Conservation (phyloP, 2,329 filamentous ascomycete species). For the Graphilbum fragrans region DNA sequence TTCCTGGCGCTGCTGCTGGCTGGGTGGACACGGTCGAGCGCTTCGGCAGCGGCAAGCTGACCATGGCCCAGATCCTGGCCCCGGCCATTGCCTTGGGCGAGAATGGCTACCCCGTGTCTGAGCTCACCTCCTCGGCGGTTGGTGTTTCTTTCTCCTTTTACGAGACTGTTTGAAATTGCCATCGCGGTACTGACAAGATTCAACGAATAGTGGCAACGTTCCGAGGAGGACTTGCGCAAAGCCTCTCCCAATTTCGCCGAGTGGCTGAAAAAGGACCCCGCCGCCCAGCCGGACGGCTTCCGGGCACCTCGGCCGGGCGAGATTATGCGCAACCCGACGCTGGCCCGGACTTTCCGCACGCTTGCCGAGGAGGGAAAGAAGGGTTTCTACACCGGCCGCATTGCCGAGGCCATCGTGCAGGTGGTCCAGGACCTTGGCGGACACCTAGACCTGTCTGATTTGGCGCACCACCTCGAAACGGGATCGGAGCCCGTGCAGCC, state of each 20-base stretch:
- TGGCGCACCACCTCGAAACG: constrained; percentile 56
- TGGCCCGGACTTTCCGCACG: constrained; percentile 70
- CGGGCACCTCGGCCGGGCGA: constrained; percentile 71
- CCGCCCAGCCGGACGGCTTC: constrained; percentile 49
- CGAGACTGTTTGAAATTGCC: no score
- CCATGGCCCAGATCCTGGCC: constrained; percentile 61
- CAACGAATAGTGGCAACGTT: constrained; percentile 58
- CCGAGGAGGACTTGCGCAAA: constrained; percentile 49
- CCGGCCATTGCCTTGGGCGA: constrained; percentile 82
- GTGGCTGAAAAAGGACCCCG: constrained; percentile 69
- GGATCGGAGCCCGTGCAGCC: constrained; percentile 71
- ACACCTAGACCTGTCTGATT: constrained; percentile 64
- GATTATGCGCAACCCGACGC: constrained; percentile 72
- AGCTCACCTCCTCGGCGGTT: constrained; percentile 59
- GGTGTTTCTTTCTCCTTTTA: constrained; percentile 19
- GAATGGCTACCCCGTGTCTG: constrained; percentile 79
- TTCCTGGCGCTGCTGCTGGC: constrained; percentile 82
- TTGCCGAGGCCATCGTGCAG: constrained; percentile 71
- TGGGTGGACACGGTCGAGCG: constrained; percentile 84
- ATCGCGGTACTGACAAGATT: not conserved
- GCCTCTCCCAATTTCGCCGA: constrained; percentile 81
- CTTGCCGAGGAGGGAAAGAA: constrained; percentile 72
- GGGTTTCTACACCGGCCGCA: constrained; percentile 79
- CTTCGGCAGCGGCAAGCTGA: constrained; percentile 80
- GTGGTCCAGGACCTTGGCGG: constrained; percentile 68